Conservation (phyloP, 164 flowering plant genomes). For the Vitis rotundifolia region DNA sequence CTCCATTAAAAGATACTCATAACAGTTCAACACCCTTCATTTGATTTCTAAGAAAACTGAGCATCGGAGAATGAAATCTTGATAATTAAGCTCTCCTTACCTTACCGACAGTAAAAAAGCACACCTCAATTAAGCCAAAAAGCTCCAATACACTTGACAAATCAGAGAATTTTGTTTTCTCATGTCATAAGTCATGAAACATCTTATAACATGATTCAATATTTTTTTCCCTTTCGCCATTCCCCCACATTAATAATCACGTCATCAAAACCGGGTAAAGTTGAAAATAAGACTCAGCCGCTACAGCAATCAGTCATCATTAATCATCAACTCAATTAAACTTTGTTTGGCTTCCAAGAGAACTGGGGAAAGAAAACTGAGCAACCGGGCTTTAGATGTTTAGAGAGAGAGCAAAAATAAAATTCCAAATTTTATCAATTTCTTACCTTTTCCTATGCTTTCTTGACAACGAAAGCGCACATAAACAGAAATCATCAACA, state of each 20-base stretch:
- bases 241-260: not conserved
- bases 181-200: not conserved
- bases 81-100: not conserved
- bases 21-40: not conserved
- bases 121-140: not conserved
- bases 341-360: no score
- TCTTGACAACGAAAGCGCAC: no score
- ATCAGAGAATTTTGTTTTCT: not conserved
- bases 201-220: not conserved
- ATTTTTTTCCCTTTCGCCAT: not conserved
- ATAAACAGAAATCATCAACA: not conserved
- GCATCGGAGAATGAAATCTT: not conserved
- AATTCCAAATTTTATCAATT: no score
- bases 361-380: no score
- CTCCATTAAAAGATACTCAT: not conserved
- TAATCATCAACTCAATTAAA: no score
- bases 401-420: no score
- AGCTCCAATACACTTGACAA: not conserved
- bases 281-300: not conserved
- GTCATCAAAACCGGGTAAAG: no score
- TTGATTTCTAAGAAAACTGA: not conserved
- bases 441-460: no score
- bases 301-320: no score
- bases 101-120: not conserved
- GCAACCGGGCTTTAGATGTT: no score